Percentiles rank a stretch among this genome's conserved stretches.
Evolutionary conservation across 2,329 filamentous ascomycete species (phyloP).

Genomic region (Hypoxylon sp.): DNA sequence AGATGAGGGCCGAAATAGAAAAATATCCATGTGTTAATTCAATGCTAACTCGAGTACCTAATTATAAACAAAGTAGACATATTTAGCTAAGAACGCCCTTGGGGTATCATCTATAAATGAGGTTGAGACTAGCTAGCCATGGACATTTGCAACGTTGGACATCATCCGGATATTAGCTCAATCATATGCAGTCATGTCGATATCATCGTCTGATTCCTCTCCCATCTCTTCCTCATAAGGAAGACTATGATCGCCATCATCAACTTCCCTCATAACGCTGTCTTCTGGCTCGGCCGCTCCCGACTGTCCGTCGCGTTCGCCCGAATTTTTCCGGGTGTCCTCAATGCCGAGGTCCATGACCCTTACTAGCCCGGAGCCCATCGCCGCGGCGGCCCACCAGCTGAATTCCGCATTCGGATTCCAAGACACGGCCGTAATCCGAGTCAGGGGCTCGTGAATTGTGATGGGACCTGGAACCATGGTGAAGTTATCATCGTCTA

Average conservation of each 20-base stretch:
- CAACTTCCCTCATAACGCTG: not conserved
- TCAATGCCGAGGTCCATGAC: constrained; percentile 75
- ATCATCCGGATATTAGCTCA: constrained; percentile 8
- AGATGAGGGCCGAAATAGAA: not conserved
- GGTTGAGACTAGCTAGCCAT: not conserved
- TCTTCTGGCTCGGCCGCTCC: constrained; percentile 25
- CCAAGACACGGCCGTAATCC: constrained; percentile 75
- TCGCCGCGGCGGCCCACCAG: constrained; percentile 76
- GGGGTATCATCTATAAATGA: constrained; percentile 16
- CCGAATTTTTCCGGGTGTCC: not conserved
- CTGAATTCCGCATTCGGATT: constrained; percentile 77
- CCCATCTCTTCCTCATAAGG: constrained; percentile 33
- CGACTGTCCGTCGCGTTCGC: constrained; percentile 25
- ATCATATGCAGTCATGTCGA: constrained; percentile 27
- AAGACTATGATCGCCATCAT: constrained; percentile 20
- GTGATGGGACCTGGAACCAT: constrained; percentile 60
- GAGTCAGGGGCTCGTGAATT: constrained; percentile 74
- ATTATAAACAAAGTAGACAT: not conserved
- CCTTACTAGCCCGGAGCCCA: constrained; percentile 76
- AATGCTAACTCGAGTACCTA: not conserved
- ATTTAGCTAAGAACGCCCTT: not conserved
- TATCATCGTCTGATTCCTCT: constrained; percentile 33
- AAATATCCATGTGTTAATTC: not conserved
- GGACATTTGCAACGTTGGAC: not conserved
- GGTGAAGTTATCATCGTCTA: constrained; percentile 50